Evolutionary conservation across 2,329 filamentous ascomycete genomes (phyloP), one percentile per base, ranked within the genome.

Genomic region (Alternaria viburni): DNA sequence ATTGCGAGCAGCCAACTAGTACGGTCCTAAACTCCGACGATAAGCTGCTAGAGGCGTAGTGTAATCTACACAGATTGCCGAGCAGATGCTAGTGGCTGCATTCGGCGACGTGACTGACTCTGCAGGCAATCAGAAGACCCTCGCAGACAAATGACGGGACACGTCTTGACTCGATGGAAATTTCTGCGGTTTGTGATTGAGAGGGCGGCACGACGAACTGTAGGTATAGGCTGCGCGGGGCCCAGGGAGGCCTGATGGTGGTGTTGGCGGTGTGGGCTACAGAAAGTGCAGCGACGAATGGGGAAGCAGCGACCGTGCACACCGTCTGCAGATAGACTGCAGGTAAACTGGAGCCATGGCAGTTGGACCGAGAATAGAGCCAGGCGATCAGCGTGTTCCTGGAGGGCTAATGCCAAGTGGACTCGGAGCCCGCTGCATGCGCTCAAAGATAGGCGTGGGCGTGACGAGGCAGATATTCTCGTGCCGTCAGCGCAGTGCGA

Each of bases 51-150:
- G 44, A 49, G 47, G 19, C n/a, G 21, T 52, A 57, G 45, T 61
- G 45, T 52, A 69, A 65, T 69, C 57, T 68, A 60, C 9, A 8
- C 55, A 69, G 65, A 69, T 69, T 69, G 59, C 44, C 61, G 64
- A 67, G 55, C 49, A 36, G 43, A 61, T 59, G 54, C 54, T 59
- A 49, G 41, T 57, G 32, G 51, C 52, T 51, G 23, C 11, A 58
- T 57, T 55, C 25, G 59, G 57, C 61, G 41, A 60, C 43, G 36
- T 57, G 55, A 32, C 45, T 36, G 55, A 57, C 56, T 36, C 26
- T 59, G 25, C 19, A 47, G 52, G 59, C 44, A 49, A 46, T 51
- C 23, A 46, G 15, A 32, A 32, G 56, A 45, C 28, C 9, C 30
- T 60, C 44, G 52, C 26, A 57, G 47, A 52, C 30, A 54, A 50